Base-by-base conservation (phyloP, 163 green algal species). In the Scenedesmus sp. region DNA sequence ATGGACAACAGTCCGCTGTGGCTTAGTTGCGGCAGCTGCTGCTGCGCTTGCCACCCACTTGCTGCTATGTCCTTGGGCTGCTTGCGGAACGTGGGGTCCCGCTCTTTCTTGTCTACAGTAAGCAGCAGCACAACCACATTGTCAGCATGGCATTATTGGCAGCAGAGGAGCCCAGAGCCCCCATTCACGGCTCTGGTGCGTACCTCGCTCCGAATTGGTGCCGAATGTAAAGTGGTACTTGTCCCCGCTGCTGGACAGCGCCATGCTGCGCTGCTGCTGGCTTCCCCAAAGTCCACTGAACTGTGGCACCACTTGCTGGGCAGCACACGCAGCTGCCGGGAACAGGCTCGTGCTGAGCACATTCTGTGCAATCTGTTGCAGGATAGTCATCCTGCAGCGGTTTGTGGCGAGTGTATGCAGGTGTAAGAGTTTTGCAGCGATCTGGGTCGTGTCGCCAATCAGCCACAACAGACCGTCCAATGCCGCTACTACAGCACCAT, bases 1-100 rank as follows among this genome's bases (percentile, higher is more conserved):
- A 42, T 49, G 49, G 12, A 30, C 4, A 65, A 37, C 56, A 24
- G 53, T 56, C 5, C 56, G 83, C 30, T 56, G 46, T 13, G 82
- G n/a, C n/a, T n/a, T 10, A 65, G 85, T 68, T 33, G 26, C 40
- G 30, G 85, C 44, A n/a, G 85, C n/a, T 65, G 26, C 40, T 43
- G 85, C 68, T 42, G 85, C n/a, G 26, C 13, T 53, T 4, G n/a
- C 22, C 13, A 83, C 88, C 24, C 65, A 92, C 88, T 85, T 61
- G 88, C 88, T 92, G 92, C 91, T 33, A 96, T n/a, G 88, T 94
- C 95, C 83, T 94, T 93, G 16, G 94, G 94, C 33, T 92, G 88
- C 76, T 94, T 93, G 92, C 95, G 95, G 89, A 94, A 95, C 30
- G 93, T 96, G 15, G 94, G 94, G 90, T 96, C 94, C 26, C 81